Evolutionary conservation across 2,329 filamentous ascomycete genomes (phyloP).

Genomic region (Dothistroma septosporum): DNA sequence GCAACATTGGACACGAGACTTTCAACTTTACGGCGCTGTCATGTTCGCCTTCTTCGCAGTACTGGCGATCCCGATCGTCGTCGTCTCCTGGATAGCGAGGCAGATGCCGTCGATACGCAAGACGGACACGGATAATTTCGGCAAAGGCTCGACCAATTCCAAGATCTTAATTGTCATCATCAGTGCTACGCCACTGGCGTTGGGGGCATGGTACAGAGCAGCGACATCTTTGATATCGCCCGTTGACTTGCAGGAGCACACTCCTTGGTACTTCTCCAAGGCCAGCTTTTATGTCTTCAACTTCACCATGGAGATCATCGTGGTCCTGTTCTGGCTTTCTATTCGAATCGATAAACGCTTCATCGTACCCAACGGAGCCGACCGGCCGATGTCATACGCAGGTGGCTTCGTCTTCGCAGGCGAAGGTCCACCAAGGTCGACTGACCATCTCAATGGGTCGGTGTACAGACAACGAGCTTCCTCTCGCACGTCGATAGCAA

Average conservation of each 20-base stretch:
- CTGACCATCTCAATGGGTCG: background rate
- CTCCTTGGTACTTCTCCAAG: constrained; percentile 68
- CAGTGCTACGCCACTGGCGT: constrained; percentile 56
- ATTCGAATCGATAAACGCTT: constrained; percentile 71
- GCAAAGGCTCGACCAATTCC: constrained; percentile 60
- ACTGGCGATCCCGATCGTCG: constrained; percentile 58
- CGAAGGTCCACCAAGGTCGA: background rate
- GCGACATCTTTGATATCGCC: constrained; percentile 54
- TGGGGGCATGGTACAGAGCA: constrained; percentile 67
- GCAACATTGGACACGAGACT: constrained; percentile 52
- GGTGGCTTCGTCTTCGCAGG: constrained; percentile 7
- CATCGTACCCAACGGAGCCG: constrained; percentile 67
- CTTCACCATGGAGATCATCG: constrained; percentile 67
- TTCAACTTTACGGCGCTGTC: constrained; percentile 61
- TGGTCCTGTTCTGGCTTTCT: constrained; percentile 63
- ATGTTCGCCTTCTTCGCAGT: constrained; percentile 64
- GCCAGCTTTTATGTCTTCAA: constrained; percentile 77
- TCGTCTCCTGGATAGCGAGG: constrained; percentile 46
- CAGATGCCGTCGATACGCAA: constrained; percentile 25
- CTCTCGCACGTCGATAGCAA: background rate
- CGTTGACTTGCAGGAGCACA: constrained; percentile 38
- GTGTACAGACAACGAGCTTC: background rate
- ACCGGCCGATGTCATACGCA: constrained; percentile 41
- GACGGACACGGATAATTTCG: constrained; percentile 55
- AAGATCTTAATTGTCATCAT: constrained; percentile 64